phyloP scores from a whole-genome alignment of 805 yeast species.

The Myxozyma neglecta region DNA sequence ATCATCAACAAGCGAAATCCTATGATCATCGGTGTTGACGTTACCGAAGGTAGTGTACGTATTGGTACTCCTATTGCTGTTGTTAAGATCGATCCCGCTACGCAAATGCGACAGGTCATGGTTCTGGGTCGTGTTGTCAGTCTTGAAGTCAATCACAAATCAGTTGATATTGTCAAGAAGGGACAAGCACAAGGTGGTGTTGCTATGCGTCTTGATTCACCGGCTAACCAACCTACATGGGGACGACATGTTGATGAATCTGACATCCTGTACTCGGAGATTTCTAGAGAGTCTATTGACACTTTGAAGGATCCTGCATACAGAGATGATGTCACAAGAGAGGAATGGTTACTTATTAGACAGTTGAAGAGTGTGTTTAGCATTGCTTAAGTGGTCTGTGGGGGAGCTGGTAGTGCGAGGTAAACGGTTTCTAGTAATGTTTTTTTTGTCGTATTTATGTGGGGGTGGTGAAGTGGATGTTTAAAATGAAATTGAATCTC shows the following conservation, averaged over 20 bases:
- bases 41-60: slow-evolving; percentile 82
- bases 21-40: slow-evolving; percentile 99
- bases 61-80: slow-evolving; percentile 95
- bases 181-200: slow-evolving; percentile 98
- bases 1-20: slow-evolving; percentile 98
- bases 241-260: slow-evolving; percentile 98
- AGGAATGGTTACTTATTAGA: slow-evolving; percentile 92
- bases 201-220: slow-evolving; percentile 95
- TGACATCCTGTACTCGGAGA: slow-evolving; percentile 85
- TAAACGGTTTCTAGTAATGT: neutral
- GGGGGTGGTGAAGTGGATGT: neutral
- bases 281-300: slow-evolving; percentile 87
- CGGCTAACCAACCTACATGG: slow-evolving; percentile 90
- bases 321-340: slow-evolving; percentile 89
- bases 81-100: slow-evolving; percentile 82
- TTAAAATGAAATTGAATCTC: neutral
- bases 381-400: slow-evolving; percentile 53
- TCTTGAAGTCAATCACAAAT: slow-evolving; percentile 93
- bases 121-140: slow-evolving; percentile 83
- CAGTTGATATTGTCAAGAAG: slow-evolving; percentile 76
- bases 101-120: slow-evolving; percentile 69
- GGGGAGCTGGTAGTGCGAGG: no score
- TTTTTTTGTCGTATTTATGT: neutral
- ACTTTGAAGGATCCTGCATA: slow-evolving; percentile 98
- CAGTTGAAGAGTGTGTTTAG: slow-evolving; percentile 85